Evolutionary conservation across 2,329 filamentous ascomycete species (phyloP).

Genomic region (Didymella keratinophila): DNA sequence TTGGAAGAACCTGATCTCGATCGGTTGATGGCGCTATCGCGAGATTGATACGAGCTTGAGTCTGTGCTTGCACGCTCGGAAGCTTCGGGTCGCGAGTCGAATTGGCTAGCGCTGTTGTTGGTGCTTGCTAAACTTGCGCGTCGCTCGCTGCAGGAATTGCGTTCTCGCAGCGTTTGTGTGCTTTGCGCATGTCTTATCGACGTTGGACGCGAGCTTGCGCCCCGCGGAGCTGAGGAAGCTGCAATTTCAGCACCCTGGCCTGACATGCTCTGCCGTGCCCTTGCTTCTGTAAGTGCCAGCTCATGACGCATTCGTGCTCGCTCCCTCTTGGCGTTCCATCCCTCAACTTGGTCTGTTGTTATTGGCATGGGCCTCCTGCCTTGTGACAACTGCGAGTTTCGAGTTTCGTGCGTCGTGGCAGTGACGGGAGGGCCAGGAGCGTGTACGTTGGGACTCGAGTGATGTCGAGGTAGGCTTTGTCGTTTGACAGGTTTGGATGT

Average conservation of each 20-base stretch:
- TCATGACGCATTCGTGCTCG: conserved; percentile 28
- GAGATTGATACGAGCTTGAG: conserved; percentile 24
- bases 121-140: conserved; percentile 17
- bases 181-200: conserved; percentile 19
- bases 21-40: conserved; percentile 21
- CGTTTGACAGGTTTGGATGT: conserved; percentile 22
- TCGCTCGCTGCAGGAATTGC: conserved; percentile 20
- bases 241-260: conserved; percentile 16
- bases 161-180: conserved; percentile 29
- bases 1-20: conserved; percentile 26
- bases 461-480: conserved; percentile 30
- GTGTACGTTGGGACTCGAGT: conserved; percentile 5
- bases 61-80: conserved; percentile 24
- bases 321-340: conserved; percentile 33
- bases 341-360: conserved; percentile 16
- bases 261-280: conserved; percentile 20
- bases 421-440: conserved; percentile 6
- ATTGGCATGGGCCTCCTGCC: not conserved
- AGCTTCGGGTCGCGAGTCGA: conserved; percentile 10
- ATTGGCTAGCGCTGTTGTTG: conserved; percentile 1
- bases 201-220: conserved; percentile 11
- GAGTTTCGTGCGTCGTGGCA: conserved; percentile 13
- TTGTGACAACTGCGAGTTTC: conserved; percentile 9
- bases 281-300: conserved; percentile 24
- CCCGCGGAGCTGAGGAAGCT: conserved; percentile 15